A percentile compares a stretch with the other conserved stretches of the same genome.
Conservation (phyloP, 2,329 filamentous ascomycete genomes). For the Huntiella omanensis region DNA sequence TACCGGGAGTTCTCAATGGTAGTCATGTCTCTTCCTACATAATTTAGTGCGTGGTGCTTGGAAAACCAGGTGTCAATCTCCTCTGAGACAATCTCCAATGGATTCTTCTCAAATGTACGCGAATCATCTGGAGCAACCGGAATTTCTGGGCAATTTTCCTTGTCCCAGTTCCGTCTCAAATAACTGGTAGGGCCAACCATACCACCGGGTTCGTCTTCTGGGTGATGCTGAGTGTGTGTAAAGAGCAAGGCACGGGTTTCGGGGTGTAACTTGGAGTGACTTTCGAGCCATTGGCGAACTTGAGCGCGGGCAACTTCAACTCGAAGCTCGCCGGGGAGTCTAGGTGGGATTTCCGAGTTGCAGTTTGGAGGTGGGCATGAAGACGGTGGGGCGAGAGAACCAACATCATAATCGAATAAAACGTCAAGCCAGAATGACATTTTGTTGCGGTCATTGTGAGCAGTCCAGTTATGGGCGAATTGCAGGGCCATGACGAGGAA, state of each 20-base stretch:
- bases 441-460: conserved; percentile 50
- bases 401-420: conserved; percentile 38
- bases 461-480: conserved; percentile 50
- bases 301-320: conserved; percentile 39
- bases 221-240: conserved; percentile 32
- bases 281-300: conserved; percentile 42
- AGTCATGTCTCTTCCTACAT: conserved; percentile 25
- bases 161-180: conserved; percentile 37
- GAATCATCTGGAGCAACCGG: conserved; percentile 12
- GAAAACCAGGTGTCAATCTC: conserved; percentile 48
- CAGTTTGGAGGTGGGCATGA: conserved; percentile 3
- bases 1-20: conserved; percentile 41
- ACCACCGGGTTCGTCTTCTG: conserved; percentile 27
- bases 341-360: not conserved
- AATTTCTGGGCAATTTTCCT: conserved; percentile 16
- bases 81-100: conserved; percentile 27
- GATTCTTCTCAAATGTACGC: conserved; percentile 9
- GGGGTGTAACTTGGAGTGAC: conserved; percentile 39
- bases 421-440: conserved; percentile 52
- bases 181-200: conserved; percentile 31
- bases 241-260: conserved; percentile 34
- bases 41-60: conserved; percentile 2
- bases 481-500: conserved; percentile 46
- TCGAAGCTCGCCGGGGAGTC: conserved; percentile 18
- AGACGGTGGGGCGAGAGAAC: conserved; percentile 19